Conservation (phyloP, 371 early-diverging fungal species). For the Mucor indicus region DNA sequence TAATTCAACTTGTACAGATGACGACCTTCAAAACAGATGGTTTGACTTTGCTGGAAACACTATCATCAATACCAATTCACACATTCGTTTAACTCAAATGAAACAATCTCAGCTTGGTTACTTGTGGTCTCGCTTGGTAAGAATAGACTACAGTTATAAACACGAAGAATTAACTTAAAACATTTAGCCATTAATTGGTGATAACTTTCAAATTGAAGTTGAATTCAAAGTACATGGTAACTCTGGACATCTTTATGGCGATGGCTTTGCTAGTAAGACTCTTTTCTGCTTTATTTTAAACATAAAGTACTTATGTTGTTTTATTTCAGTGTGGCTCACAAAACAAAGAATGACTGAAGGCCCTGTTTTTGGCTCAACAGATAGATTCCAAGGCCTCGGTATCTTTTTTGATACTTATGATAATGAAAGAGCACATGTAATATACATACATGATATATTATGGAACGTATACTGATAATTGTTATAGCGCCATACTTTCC, state of each 20-base stretch:
- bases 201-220: slow-evolving; percentile 87
- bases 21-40: slow-evolving; percentile 69
- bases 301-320: too few relatives aligned
- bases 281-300: too few relatives aligned
- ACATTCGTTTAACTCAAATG: slow-evolving; percentile 85
- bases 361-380: slow-evolving; percentile 89
- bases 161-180: too few relatives aligned
- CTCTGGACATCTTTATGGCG: slow-evolving; percentile 72
- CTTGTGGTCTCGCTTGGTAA: slow-evolving; percentile 80
- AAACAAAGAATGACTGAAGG: slow-evolving; percentile 53
- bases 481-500: slow-evolving; percentile 42
- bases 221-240: slow-evolving; percentile 86
- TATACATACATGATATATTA: too few relatives aligned
- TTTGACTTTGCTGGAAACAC: slow-evolving; percentile 72
- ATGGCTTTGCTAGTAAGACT: slow-evolving; percentile 94
- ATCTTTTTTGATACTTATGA: slow-evolving; percentile 96
- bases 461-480: too few relatives aligned
- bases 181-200: slow-evolving; percentile 67
- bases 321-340: slow-evolving; percentile 53
- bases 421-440: slow-evolving; percentile 79
- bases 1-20: too few relatives aligned
- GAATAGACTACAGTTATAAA: too few relatives aligned
- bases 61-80: slow-evolving; percentile 67
- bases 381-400: slow-evolving; percentile 90
- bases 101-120: slow-evolving; percentile 80